Percentiles rank a stretch among this genome's conserved stretches.
Evolutionary conservation across 2,329 filamentous ascomycete species (phyloP).

Genomic region (Microdochium bolleyi): DNA sequence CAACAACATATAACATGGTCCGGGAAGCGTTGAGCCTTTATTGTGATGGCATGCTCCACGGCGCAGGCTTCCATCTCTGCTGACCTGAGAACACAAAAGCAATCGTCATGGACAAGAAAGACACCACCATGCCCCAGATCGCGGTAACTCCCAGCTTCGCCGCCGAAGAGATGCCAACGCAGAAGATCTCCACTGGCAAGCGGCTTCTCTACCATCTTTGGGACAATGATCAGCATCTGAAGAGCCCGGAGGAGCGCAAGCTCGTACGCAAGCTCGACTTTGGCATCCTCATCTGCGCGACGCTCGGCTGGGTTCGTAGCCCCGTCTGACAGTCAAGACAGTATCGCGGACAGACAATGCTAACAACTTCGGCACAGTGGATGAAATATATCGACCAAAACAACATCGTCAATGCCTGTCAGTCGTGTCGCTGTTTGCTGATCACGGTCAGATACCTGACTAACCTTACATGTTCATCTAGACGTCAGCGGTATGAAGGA

Average conservation of each 20-base stretch:
- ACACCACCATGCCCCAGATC: not conserved
- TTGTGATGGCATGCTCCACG: not conserved
- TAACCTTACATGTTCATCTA: not conserved
- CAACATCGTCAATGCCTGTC: conserved; percentile 4
- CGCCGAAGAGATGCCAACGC: not conserved
- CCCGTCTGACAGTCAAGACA: not conserved
- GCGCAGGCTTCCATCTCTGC: not conserved
- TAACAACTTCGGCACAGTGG: conserved; percentile 1
- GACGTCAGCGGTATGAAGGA: conserved; percentile 5
- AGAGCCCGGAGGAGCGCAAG: conserved; percentile 4
- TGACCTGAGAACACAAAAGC: not conserved
- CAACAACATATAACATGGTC: not conserved
- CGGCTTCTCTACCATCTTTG: conserved; percentile 5
- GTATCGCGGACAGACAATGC: not conserved
- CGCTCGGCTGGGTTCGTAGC: conserved; percentile 2
- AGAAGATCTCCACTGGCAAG: conserved; percentile 3
- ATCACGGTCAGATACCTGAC: not conserved
- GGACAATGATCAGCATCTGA: conserved; percentile 6
- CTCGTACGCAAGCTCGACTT: conserved; percentile 6
- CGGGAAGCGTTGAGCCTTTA: not conserved
- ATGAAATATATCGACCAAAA: conserved; percentile 7
- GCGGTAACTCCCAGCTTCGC: not conserved
- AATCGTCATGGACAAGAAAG: not conserved
- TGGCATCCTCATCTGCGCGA: conserved; percentile 5
- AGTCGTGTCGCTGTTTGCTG: not conserved